Base-by-base conservation (phyloP, 2,329 filamentous ascomycete species). In the Talaromyces sp. region DNA sequence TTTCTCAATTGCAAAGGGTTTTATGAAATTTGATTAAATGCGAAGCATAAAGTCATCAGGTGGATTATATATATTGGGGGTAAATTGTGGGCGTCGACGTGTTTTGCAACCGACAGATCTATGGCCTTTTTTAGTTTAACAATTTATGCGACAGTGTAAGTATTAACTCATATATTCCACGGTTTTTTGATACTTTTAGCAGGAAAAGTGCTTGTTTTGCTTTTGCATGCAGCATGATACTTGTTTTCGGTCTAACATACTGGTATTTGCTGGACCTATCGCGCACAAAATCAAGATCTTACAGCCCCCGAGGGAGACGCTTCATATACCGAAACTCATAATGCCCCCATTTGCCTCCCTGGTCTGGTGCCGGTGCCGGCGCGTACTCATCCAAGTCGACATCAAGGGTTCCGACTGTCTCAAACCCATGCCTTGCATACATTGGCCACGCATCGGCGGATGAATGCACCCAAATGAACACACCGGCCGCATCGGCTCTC, bases 311-410 rank as follows among this genome's bases (percentile, higher is more conserved):
- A 26, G 43, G 43, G 24, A 50, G 43, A 12, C 43, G 43, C 35
- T 46, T 56, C 54, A 56, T 56, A 38, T 56, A 56, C 6, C 38
- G 38, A 56, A 56, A 56, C 24, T 29, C 24, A 56, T 56, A 56
- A 27, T 56, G 38, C 9, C 54, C 54, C 54, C 54, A 56, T 48
- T 48, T 56, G 0, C 38, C 35, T 17, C 8, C 24, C 26, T 56
- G 26, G 43, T 56, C 54, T 27, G 54, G 54, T 24, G 54, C 54
- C 43, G 54, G 54, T 17, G 19, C 54, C 24, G 54, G 54, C 12
- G 54, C 24, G 48, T 48, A 56, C 26, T 50, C 24, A 17, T 56
- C 41, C 54, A 56, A 24, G 24, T 56, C 38, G 26, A 56, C 35
- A 56, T 46, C 38, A 31, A 56, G 41, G 6, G 35, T 48, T 3